Percentiles rank a stretch among this genome's conserved stretches.
These are phyloP conservation scores for Metschnikowia baotianmanensis DNA, from an alignment of 805 yeast species.

Conservation along the genomic window DNA sequence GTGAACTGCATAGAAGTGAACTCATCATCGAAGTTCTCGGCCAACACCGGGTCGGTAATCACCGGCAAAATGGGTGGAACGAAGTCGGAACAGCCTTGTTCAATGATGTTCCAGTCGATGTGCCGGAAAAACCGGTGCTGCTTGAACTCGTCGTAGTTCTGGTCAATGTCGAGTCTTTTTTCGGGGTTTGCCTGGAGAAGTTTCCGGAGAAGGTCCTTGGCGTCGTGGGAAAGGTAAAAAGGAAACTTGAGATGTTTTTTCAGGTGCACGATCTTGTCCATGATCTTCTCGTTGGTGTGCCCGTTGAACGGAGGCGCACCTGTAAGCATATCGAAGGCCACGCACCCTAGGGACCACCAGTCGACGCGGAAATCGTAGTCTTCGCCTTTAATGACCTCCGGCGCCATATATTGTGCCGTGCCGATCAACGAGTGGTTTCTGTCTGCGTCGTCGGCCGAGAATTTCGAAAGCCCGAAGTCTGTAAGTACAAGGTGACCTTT, in stretches of 20 bases:
- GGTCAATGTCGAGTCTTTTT: slow-evolving; percentile 55
- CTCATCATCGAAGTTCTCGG: slow-evolving; percentile 80
- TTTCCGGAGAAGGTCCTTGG: slow-evolving; percentile 69
- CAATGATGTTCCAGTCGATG: slow-evolving; percentile 64
- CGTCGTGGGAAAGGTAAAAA: slow-evolving; percentile 72
- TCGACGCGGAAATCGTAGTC: slow-evolving; percentile 79
- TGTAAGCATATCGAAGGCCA: slow-evolving; percentile 72
- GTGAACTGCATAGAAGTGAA: slow-evolving; percentile 68
- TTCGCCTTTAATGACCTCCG: slow-evolving; percentile 78
- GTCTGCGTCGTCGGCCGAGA: slow-evolving; percentile 35
- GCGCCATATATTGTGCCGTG: slow-evolving; percentile 86
- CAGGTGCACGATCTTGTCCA: slow-evolving; percentile 66
- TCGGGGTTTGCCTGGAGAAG: slow-evolving; percentile 66
- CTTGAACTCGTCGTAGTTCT: slow-evolving; percentile 51
- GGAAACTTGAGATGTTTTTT: slow-evolving; percentile 65
- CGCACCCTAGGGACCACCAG: slow-evolving; percentile 92
- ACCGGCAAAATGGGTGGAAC: slow-evolving; percentile 84
- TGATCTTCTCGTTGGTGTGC: slow-evolving; percentile 67
- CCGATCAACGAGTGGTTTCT: slow-evolving; percentile 59
- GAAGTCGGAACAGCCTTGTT: slow-evolving; percentile 47
- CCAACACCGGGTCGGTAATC: slow-evolving; percentile 74
- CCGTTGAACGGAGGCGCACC: slow-evolving; percentile 92
- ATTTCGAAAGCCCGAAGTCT: slow-evolving; percentile 44
- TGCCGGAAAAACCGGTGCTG: slow-evolving; percentile 75
- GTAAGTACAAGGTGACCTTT: slow-evolving; percentile 42